Percentiles rank a stretch among this genome's conserved stretches.
These are phyloP conservation scores for Penicillium manginii DNA, from an alignment of 495 filamentous ascomycete genomes.

Conservation along the genomic window DNA sequence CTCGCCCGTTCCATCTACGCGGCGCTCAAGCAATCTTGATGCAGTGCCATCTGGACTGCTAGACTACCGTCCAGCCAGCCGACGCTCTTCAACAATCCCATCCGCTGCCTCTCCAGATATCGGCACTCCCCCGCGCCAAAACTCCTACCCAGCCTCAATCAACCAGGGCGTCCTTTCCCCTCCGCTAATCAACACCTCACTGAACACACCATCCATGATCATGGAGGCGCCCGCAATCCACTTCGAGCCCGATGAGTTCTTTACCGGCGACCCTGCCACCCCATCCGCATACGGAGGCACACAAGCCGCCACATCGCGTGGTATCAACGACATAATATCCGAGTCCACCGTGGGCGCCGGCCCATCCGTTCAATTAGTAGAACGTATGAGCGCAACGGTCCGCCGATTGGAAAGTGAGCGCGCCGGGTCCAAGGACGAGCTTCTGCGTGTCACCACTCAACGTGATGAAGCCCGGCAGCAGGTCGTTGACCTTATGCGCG, in stretches of 20 bases:
- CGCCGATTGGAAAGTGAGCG: constrained; percentile 90
- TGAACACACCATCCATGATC: constrained; percentile 30
- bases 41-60: constrained; percentile 28
- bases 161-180: constrained; percentile 42
- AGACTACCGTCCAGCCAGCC: constrained; percentile 49
- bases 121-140: constrained; percentile 45
- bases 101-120: constrained; percentile 45
- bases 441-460: constrained; percentile 75
- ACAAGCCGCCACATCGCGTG: constrained; percentile 48
- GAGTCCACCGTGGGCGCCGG: constrained; percentile 87
- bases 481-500: constrained; percentile 84
- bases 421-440: constrained; percentile 80
- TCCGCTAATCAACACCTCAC: constrained; percentile 35
- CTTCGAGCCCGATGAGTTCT: constrained; percentile 69
- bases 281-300: constrained; percentile 57
- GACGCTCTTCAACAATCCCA: constrained; percentile 51
- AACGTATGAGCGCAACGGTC: constrained; percentile 93
- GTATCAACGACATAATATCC: constrained; percentile 85
- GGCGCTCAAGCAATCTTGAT: constrained; percentile 49
- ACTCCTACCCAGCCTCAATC: constrained; percentile 45
- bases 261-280: constrained; percentile 61
- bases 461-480: constrained; percentile 90
- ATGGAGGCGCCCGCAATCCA: constrained; percentile 61
- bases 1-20: constrained; percentile 51
- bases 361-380: constrained; percentile 92